Conservation (phyloP, 2,329 filamentous ascomycete species). For the Fusarium irregulare region DNA sequence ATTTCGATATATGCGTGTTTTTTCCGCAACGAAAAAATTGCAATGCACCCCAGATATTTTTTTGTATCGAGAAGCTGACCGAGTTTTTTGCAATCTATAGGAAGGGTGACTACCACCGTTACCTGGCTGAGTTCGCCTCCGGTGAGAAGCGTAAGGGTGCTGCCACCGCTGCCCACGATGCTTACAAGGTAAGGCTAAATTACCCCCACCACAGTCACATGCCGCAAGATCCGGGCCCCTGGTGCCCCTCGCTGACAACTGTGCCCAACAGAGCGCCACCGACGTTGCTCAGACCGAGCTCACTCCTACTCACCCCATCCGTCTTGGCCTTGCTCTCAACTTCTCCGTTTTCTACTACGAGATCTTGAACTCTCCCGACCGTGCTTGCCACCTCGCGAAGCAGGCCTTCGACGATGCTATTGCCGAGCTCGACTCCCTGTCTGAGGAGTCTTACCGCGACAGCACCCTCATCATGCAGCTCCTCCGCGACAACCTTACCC, state of each 20-base stretch:
- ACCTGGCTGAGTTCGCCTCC: conserved; percentile 91
- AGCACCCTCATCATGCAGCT: conserved; percentile 99
- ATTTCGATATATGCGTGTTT: conserved; percentile 16
- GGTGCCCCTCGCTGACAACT: conserved; percentile 74
- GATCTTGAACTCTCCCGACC: conserved; percentile 98
- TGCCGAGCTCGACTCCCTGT: conserved; percentile 95
- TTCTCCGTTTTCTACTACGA: conserved; percentile 99
- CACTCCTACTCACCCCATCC: conserved; percentile 97
- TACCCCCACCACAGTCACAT: conserved; percentile 41
- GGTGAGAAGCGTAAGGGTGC: conserved; percentile 92
- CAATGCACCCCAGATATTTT: conserved; percentile 4
- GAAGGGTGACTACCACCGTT: conserved; percentile 97
- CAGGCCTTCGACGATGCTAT: conserved; percentile 99
- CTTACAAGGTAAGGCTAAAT: conserved; percentile 84
- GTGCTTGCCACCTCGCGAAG: conserved; percentile 98
- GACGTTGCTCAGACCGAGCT: conserved; percentile 98
- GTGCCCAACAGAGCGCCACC: conserved; percentile 98
- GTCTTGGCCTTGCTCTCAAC: conserved; percentile 96
- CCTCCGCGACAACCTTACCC: conserved; percentile 94
- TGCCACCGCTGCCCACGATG: conserved; percentile 88
- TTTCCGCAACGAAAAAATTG: background rate
- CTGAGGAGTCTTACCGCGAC: conserved; percentile 99
- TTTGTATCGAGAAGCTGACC: conserved; percentile 22
- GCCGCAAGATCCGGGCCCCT: conserved; percentile 43
- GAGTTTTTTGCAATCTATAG: conserved; percentile 57